Evolutionary conservation across 1,284 basidiomycete species (phyloP).

Genomic region (Trametes sp.): DNA sequence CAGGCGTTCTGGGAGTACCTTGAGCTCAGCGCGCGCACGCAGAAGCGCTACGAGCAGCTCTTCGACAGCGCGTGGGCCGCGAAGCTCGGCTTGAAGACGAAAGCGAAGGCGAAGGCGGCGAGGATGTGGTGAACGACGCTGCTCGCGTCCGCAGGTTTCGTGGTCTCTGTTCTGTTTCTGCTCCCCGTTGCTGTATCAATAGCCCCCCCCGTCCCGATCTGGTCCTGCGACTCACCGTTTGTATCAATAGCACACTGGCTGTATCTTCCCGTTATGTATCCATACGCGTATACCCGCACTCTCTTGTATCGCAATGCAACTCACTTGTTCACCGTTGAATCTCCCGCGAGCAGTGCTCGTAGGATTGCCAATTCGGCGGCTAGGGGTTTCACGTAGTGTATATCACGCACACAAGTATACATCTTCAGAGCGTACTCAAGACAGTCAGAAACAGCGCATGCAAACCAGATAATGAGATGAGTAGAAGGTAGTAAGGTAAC

Average conservation of each 20-base stretch:
- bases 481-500: constrained; percentile 2
- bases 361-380: no score
- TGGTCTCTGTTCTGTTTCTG: background rate
- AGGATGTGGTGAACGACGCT: constrained; percentile 7
- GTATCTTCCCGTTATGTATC: constrained; percentile 15
- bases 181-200: constrained; percentile 21
- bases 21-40: constrained; percentile 55
- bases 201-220: background rate
- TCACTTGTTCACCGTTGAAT: no score
- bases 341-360: no score
- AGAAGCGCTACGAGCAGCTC: constrained; percentile 58
- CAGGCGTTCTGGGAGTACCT: constrained; percentile 62
- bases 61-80: constrained; percentile 36
- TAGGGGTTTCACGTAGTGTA: background rate
- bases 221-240: background rate
- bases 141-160: background rate
- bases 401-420: constrained; percentile 2
- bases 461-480: background rate
- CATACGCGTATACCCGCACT: constrained; percentile 1
- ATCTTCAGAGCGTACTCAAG: constrained; percentile 3
- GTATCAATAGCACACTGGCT: constrained; percentile 16
- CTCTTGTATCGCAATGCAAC: background rate
- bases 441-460: constrained; percentile 2
- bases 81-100: background rate
- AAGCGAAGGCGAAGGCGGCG: background rate